phyloP scores from a whole-genome alignment of 2,329 filamentous ascomycete species.

The Colletotrichum sp. region DNA sequence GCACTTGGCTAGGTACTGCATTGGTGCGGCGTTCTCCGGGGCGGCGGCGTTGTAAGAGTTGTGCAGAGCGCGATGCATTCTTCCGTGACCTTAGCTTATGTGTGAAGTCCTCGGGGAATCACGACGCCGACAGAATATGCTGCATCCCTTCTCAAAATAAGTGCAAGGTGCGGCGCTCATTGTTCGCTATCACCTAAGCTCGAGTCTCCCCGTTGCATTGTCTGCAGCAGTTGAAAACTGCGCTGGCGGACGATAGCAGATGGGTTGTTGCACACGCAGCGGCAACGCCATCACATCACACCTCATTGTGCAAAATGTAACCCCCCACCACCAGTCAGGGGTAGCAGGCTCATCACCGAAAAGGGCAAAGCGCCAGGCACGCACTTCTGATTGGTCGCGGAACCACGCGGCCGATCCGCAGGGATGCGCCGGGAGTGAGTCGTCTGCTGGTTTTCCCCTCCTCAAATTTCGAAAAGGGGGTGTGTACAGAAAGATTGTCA shows the following conservation, averaged over 20 bases:
- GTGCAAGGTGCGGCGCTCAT: background rate
- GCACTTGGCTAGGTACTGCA: background rate
- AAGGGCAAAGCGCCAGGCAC: constrained; percentile 44
- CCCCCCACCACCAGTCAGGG: background rate
- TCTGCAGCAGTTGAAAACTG: background rate
- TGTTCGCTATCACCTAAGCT: background rate
- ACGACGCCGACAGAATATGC: background rate
- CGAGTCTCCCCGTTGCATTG: background rate
- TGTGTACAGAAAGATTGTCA: constrained; percentile 17
- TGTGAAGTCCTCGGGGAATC: background rate
- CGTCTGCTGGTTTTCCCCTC: constrained; percentile 17
- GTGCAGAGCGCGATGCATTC: background rate
- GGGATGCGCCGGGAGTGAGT: constrained; percentile 24
- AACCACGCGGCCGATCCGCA: constrained; percentile 34
- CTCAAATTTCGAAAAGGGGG: constrained; percentile 17
- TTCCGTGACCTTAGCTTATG: background rate
- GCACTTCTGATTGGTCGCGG: constrained; percentile 44
- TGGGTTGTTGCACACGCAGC: background rate
- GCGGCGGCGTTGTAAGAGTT: background rate
- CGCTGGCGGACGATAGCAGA: background rate
- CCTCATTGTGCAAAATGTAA: background rate
- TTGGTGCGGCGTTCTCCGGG: background rate
- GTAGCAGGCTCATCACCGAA: constrained; percentile 15
- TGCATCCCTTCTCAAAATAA: background rate
- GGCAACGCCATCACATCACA: background rate